phyloP scores from a whole-genome alignment of 2,329 filamentous ascomycete genomes.

The Aureobasidium melanogenum region DNA sequence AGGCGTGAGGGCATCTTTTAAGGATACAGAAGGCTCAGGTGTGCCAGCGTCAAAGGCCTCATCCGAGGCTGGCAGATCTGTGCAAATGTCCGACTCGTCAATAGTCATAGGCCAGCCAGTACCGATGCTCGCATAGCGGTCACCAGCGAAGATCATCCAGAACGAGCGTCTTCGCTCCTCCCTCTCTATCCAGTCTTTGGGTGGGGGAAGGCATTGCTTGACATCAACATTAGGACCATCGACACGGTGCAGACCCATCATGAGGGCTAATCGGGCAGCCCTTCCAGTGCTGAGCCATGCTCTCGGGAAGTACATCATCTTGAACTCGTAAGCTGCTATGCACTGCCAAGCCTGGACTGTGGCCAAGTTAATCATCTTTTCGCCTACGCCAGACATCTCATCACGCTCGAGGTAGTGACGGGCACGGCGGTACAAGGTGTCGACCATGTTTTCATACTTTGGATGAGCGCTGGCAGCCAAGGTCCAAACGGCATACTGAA shows the following conservation, averaged over 20 bases:
- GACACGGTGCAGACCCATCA: constrained; percentile 85
- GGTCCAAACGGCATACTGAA: constrained; percentile 96
- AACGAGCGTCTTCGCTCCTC: constrained; percentile 90
- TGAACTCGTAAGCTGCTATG: constrained; percentile 81
- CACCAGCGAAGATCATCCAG: constrained; percentile 86
- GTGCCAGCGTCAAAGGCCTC: constrained; percentile 76
- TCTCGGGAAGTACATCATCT: constrained; percentile 92
- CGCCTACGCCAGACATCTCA: constrained; percentile 86
- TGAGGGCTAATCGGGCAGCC: constrained; percentile 71
- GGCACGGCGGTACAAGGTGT: constrained; percentile 81
- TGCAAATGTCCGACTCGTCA: constrained; percentile 84
- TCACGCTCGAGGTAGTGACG: constrained; percentile 86
- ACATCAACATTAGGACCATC: constrained; percentile 79
- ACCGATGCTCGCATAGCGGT: constrained; percentile 89
- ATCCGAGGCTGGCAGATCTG: constrained; percentile 74
- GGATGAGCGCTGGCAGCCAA: constrained; percentile 77
- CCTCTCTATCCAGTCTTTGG: constrained; percentile 86
- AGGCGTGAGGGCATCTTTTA: constrained; percentile 61
- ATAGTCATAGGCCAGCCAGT: constrained; percentile 96
- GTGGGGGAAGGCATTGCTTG: constrained; percentile 79
- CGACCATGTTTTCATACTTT: constrained; percentile 69
- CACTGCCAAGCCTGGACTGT: constrained; percentile 81
- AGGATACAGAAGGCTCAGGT: constrained; percentile 59
- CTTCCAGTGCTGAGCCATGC: constrained; percentile 90
- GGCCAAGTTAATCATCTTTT: constrained; percentile 74